Base-by-base conservation (phyloP, 768 basidiomycete species). In the Mrakia gelida region DNA sequence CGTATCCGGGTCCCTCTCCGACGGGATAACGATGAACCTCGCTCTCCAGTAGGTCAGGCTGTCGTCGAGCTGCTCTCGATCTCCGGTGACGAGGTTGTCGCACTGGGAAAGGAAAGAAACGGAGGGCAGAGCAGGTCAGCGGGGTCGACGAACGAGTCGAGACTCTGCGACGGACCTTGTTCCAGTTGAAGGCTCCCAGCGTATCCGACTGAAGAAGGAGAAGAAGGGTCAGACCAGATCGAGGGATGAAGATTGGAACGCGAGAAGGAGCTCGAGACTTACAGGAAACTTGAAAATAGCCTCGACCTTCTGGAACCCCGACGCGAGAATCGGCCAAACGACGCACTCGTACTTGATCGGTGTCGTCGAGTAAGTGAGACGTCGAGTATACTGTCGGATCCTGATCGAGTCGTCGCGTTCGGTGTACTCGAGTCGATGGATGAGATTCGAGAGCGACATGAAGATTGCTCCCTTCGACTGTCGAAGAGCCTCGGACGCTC, bases 301-400 rank as follows among this genome's bases (percentile, higher is more conserved):
- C 73, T 87, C 87, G 32, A 92, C 86, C 81, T 92, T 91, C 0
- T 92, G 92, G 83, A 95, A 98, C 3, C 92, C 94, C 41, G 89
- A 90, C 73, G 94, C 93, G 28, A 92, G 87, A 81, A 92, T 92
- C 28, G 95, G 93, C 95, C 95, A 98, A 75, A 98, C 92, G 79
- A 98, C 86, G 82, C 94, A 96, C 80, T 91, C 88, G 83, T 99
- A 98, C 30, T 89, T 85, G 80, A 92, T 89, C 2, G 91, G 88
- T 28, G 87, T 81, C 30, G 81, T 85, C 3, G 87, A 74, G 88
- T 89, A 77, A 85, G 87, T 73, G 8, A 83, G 71, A 80, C 91
- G 88, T 34, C 94, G 88, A 38, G 93, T 91, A 82, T 94, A 94
- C 59, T 93, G 88, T 81, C 91, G 88, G 26, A 98, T 94, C 81